Evolutionary conservation across 768 basidiomycete genomes (phyloP).

Genomic region (Brasilioporus rufonigricans): DNA sequence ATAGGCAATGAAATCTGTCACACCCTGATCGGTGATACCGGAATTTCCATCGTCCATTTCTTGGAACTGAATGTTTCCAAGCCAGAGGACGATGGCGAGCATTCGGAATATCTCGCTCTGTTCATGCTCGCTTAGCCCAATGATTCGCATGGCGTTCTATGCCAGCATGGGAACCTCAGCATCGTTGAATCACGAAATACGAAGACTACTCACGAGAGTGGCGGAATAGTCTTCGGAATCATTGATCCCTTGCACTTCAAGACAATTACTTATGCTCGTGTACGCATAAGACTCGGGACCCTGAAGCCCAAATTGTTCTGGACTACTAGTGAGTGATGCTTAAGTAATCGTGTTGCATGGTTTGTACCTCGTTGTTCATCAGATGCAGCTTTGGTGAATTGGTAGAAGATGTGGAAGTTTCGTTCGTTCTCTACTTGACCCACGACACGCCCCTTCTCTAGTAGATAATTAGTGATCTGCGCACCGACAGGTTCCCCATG

Average conservation of each 20-base stretch:
- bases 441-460: conserved; percentile 96
- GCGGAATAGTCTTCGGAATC: conserved; percentile 85
- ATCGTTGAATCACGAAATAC: background rate
- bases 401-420: conserved; percentile 99
- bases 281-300: conserved; percentile 95
- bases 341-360: background rate
- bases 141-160: conserved; percentile 90
- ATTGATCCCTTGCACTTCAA: conserved; percentile 88
- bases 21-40: conserved; percentile 70
- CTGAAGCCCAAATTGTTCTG: conserved; percentile 93
- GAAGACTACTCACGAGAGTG: conserved; percentile 64
- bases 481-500: conserved; percentile 94
- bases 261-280: conserved; percentile 87
- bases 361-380: conserved; percentile 79
- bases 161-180: background rate
- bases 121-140: conserved; percentile 82
- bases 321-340: conserved; percentile 14
- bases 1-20: conserved; percentile 95
- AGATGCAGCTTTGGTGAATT: conserved; percentile 95
- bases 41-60: conserved; percentile 93
- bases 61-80: conserved; percentile 90
- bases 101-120: conserved; percentile 92
- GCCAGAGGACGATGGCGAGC: conserved; percentile 90
- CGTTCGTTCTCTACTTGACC: conserved; percentile 96
- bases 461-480: conserved; percentile 96